phyloP scores from a whole-genome alignment of 371 early-diverging fungal species.

The Zychaea mexicana region DNA sequence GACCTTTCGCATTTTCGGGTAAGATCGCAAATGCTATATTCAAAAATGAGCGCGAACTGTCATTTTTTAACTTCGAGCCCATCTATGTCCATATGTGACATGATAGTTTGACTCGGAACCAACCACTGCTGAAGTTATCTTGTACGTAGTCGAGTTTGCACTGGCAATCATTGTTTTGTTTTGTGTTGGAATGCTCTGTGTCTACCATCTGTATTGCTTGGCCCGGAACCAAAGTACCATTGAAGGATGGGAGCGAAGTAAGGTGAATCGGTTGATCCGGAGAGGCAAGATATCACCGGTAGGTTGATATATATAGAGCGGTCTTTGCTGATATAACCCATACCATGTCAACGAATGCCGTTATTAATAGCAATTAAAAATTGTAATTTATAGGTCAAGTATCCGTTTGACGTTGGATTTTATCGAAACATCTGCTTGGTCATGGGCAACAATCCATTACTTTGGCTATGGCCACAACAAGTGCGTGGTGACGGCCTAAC shows the following conservation, averaged over 20 bases:
- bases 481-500: slow-evolving; percentile 71
- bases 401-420: slow-evolving; percentile 93
- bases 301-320: slow-evolving; percentile 15
- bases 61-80: too few species aligned
- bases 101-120: slow-evolving; percentile 56
- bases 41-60: neutral
- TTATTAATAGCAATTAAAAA: too few species aligned
- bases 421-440: slow-evolving; percentile 74
- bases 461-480: slow-evolving; percentile 75
- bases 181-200: slow-evolving; percentile 78
- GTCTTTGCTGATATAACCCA: too few species aligned
- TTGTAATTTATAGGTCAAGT: slow-evolving; percentile 50
- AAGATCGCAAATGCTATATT: neutral
- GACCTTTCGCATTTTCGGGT: slow-evolving; percentile 43
- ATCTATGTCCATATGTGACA: neutral
- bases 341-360: neutral
- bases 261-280: slow-evolving; percentile 74
- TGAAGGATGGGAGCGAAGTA: slow-evolving; percentile 83
- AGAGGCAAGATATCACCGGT: slow-evolving; percentile 60
- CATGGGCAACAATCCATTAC: slow-evolving; percentile 66
- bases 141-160: slow-evolving; percentile 76
- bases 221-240: slow-evolving; percentile 91
- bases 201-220: slow-evolving; percentile 85
- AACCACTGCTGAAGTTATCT: slow-evolving; percentile 57
- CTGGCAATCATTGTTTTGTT: slow-evolving; percentile 73